Evolutionary conservation across 352 stramenopile species (phyloP), one percentile per base, ranked within the genome.

Genomic region (Phytophthora palmivora): DNA sequence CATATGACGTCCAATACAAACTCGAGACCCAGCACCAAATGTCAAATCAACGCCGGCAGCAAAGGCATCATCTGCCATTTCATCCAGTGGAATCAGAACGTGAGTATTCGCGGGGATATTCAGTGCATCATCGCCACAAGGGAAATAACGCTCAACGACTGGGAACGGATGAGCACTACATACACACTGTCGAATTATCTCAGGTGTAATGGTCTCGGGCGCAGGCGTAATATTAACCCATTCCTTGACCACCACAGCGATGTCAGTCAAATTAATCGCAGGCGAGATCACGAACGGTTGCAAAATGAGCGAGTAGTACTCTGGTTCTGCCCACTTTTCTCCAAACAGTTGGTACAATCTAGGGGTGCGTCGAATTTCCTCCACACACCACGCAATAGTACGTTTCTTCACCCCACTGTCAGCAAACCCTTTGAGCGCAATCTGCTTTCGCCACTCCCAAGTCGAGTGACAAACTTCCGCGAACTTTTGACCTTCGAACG

Each of bases 281-380:
- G 67, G 62, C 0, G 67, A 76, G 32, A 76, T 54, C 22, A 76
- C 7, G 16, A 76, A 76, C 9, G 67, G 67, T 22, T 76, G 67
- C 38, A 76, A 38, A 55, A 76, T 70, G 46, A 76, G 67, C 34
- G 67, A 76, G 14, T 70, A 76, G 24, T 60, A 76, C 38, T 76
- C 67, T 3, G 62, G 52, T 34, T 72, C 57, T 11, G 33, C 37
- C 67, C 67, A 76, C 19, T 72, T 65, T 1, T 69, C 56, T 12
- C 44, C 36, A 53, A 76, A 76, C 6, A 76, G 21, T 9, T 72
- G 36, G 32, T 66, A 76, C 38, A 76, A 16, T 16, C 42, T 18
- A 38, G 62, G 55, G 6, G 62, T 76, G 0, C 37, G 41, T 34
- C 51, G 46, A 30, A 76, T 60, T 33, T 76, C 62, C 0, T 64